A percentile compares a stretch with the other conserved stretches of the same genome.
Conservation (phyloP, 805 yeast species). For the Scheffersomyces amazonensis region DNA sequence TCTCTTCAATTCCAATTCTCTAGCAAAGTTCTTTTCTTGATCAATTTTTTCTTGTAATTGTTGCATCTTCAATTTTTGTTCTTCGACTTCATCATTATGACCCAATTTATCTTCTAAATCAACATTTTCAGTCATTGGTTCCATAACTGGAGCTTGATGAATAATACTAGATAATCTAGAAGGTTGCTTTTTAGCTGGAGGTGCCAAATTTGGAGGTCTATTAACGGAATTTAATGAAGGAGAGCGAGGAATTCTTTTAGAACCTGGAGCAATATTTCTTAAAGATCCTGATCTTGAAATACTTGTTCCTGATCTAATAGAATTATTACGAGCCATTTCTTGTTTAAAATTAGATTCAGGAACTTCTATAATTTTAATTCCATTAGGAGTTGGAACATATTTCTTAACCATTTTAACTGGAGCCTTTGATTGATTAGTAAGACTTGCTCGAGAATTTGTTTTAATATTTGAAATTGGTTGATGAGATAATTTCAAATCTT, state of each 20-base stretch:
- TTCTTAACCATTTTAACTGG: slow-evolving; percentile 53
- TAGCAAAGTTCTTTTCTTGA: slow-evolving; percentile 36
- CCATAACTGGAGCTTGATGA: slow-evolving; percentile 4
- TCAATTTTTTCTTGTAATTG: slow-evolving; percentile 33
- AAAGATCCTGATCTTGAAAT: slow-evolving; percentile 23
- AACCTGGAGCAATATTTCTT: slow-evolving; percentile 1
- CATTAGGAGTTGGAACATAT: slow-evolving; percentile 72
- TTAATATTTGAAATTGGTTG: slow-evolving; percentile 5
- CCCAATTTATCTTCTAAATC: slow-evolving; percentile 18
- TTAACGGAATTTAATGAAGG: slow-evolving; percentile 18
- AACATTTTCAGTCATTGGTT: slow-evolving; percentile 16
- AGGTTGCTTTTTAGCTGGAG: slow-evolving; percentile 8
- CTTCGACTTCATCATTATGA: slow-evolving; percentile 18
- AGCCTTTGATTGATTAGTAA: background rate
- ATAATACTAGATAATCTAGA: slow-evolving; percentile 9
- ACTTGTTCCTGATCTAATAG: slow-evolving; percentile 30
- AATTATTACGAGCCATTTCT: slow-evolving; percentile 38
- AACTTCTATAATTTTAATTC: slow-evolving; percentile 67
- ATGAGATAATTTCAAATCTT: slow-evolving; percentile 32
- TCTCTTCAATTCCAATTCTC: slow-evolving; percentile 35
- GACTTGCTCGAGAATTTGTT: background rate
- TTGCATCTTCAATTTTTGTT: slow-evolving; percentile 23
- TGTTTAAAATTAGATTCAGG: slow-evolving; percentile 44
- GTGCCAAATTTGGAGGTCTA: background rate
- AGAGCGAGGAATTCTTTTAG: slow-evolving; percentile 16